Conservation (phyloP, 2,329 filamentous ascomycete species). For the Coniochaeta ligniaria region DNA sequence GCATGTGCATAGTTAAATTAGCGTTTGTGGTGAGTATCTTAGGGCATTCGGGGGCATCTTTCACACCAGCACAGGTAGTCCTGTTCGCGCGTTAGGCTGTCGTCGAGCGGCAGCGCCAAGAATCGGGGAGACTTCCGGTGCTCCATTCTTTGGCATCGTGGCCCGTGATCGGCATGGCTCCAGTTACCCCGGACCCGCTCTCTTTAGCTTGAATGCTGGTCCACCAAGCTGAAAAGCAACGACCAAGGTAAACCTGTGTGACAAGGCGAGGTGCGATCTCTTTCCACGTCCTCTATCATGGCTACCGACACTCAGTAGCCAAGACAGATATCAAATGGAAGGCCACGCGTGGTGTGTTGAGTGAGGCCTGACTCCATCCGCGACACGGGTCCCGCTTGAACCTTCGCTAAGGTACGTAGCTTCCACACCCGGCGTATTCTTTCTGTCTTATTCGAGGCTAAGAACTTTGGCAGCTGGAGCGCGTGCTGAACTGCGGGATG, state of each 20-base stretch:
- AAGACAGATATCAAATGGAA: not conserved
- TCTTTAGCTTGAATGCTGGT: not conserved
- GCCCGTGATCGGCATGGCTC: not conserved
- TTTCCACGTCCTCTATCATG: not conserved
- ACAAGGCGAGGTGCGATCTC: not conserved
- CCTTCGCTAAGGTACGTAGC: no score
- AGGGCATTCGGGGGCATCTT: not conserved
- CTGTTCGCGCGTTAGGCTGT: not conserved
- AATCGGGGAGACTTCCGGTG: not conserved
- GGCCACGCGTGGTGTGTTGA: not conserved
- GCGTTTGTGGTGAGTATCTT: no score
- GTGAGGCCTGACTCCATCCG: not conserved
- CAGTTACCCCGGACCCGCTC: slow-evolving; percentile 1
- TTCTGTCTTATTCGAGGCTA: not conserved
- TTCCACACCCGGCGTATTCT: no score
- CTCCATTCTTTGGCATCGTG: not conserved
- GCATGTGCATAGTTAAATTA: no score
- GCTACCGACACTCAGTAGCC: not conserved
- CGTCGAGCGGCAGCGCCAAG: not conserved
- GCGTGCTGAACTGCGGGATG: no score
- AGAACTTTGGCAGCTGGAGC: not conserved
- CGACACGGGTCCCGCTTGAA: no score
- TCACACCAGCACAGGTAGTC: not conserved
- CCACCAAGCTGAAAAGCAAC: not conserved
- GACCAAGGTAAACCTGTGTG: not conserved